Percentiles rank a stretch among this genome's conserved stretches.
Conservation (phyloP, 306 rosid genomes). For the Pterocarpus macrocarpus region DNA sequence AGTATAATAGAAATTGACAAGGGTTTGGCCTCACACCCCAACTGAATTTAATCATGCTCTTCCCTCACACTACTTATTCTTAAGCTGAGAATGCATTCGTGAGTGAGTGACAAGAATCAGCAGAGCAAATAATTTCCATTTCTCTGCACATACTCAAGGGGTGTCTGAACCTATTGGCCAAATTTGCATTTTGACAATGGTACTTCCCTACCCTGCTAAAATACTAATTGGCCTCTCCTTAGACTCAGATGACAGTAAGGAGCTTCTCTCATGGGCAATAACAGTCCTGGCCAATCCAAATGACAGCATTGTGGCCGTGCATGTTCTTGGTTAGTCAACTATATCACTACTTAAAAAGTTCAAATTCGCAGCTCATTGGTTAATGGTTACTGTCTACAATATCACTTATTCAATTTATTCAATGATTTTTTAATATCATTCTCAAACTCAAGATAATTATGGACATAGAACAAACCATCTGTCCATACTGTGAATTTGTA, state of each 20-base stretch:
- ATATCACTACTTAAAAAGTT: neutral
- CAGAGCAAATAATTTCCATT: conserved; percentile 36
- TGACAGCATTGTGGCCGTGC: conserved; percentile 81
- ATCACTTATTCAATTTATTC: conserved; percentile 5
- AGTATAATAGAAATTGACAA: conserved; percentile 68
- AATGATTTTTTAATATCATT: neutral
- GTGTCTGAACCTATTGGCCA: neutral
- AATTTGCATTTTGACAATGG: conserved; percentile 50
- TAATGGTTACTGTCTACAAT: neutral
- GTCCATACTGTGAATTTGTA: neutral
- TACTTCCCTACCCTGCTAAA: conserved; percentile 57
- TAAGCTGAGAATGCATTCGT: conserved; percentile 46
- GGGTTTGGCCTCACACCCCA: conserved; percentile 72
- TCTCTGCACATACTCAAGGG: neutral
- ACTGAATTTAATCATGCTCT: conserved; percentile 78
- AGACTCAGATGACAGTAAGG: conserved; percentile 71
- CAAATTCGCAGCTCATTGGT: neutral
- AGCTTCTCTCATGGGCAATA: conserved; percentile 80
- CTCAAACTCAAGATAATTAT: neutral
- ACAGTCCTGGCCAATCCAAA: conserved; percentile 76
- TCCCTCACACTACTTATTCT: conserved; percentile 56
- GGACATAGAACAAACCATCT: neutral
- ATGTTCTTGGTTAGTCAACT: conserved; percentile 80
- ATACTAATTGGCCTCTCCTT: conserved; percentile 84
- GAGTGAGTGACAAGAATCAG: conserved; percentile 50